Conservation (phyloP, 2,329 filamentous ascomycete species). For the Trichoderma simmonsii region DNA sequence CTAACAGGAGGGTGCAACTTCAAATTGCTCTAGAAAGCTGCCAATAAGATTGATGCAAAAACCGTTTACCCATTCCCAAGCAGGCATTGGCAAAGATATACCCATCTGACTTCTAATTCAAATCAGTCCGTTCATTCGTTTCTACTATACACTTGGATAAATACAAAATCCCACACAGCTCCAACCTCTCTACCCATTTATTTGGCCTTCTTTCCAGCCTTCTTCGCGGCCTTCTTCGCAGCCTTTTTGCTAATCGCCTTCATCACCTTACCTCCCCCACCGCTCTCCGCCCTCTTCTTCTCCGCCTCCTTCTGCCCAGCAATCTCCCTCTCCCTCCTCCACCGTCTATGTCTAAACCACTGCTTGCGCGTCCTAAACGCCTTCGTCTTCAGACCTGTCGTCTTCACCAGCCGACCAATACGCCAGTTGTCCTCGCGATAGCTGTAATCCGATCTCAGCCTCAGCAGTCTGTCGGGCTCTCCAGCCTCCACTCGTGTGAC, state of each 20-base stretch:
- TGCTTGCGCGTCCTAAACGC: conserved; percentile 51
- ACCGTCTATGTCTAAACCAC: conserved; percentile 44
- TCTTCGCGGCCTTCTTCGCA: conserved; percentile 37
- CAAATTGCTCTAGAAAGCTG: no score
- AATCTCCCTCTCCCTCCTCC: conserved; percentile 42
- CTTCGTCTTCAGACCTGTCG: conserved; percentile 49
- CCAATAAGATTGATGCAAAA: not conserved
- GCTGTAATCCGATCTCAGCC: conserved; percentile 52
- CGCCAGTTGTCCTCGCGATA: conserved; percentile 61
- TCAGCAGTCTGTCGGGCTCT: conserved; percentile 47
- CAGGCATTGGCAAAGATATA: not conserved
- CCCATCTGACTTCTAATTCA: not conserved
- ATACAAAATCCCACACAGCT: not conserved
- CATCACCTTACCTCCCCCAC: conserved; percentile 29
- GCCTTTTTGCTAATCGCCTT: conserved; percentile 36
- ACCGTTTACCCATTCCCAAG: not conserved
- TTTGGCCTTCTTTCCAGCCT: conserved; percentile 35
- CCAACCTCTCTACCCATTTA: conserved; percentile 18
- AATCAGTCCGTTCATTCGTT: not conserved
- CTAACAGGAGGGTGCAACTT: no score
- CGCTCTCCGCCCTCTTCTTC: conserved; percentile 33
- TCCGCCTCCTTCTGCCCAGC: conserved; percentile 41
- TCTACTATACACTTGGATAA: not conserved
- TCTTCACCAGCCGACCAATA: conserved; percentile 53
- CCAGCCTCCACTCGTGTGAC: conserved; percentile 41